These are phyloP conservation scores for Eucalyptus curtisii DNA, from an alignment of 345 rosid species.

Conservation along the genomic window DNA sequence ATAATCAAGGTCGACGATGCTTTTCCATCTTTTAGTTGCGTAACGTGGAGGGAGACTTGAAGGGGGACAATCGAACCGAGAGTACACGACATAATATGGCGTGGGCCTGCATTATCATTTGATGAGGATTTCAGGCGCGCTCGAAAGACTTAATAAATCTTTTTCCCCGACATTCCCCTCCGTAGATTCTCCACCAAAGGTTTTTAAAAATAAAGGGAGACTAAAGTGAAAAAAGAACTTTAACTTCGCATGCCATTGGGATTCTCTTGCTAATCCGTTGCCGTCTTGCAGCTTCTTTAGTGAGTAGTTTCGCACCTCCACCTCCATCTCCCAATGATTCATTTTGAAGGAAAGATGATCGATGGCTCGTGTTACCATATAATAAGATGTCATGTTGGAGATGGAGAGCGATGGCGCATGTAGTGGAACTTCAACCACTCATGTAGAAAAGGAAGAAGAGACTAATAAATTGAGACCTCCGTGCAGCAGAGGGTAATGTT, in stretches of 20 bases:
- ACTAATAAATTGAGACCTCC: too few relatives aligned
- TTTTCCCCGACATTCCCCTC: background rate
- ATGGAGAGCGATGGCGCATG: background rate
- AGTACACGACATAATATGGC: background rate
- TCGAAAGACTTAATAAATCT: background rate
- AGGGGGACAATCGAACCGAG: background rate
- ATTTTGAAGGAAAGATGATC: background rate
- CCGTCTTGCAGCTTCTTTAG: background rate
- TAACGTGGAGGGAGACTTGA: background rate
- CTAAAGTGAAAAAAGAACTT: background rate
- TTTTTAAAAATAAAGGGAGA: background rate
- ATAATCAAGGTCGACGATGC: background rate
- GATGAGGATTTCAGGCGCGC: background rate
- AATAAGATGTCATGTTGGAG: background rate
- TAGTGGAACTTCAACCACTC: background rate
- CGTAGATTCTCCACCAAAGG: background rate
- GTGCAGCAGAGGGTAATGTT: background rate
- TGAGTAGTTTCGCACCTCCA: background rate
- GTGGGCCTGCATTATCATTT: background rate
- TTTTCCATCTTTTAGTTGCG: background rate
- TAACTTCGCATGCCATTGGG: background rate
- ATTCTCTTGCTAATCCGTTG: background rate
- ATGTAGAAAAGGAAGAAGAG: background rate
- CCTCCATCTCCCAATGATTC: background rate
- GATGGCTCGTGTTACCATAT: background rate